Conservation (phyloP, 106 monocot genomes). For the Alisma plantagoaquatica region DNA sequence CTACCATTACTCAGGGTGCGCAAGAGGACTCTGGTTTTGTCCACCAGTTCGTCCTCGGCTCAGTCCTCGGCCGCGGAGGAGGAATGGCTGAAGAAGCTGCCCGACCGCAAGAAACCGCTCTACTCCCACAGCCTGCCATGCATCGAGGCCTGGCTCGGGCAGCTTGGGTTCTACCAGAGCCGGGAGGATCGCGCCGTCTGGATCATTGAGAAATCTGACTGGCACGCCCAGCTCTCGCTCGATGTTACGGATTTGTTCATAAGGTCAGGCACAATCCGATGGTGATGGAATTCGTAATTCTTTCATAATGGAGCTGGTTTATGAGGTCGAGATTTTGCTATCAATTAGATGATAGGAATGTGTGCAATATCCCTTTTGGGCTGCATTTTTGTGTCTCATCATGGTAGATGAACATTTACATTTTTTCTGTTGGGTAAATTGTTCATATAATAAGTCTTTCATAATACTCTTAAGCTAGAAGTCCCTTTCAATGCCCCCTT, state of each 20-base stretch:
- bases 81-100: constrained; percentile 91
- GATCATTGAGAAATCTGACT: constrained; percentile 62
- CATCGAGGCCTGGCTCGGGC: constrained; percentile 86
- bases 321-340: no score
- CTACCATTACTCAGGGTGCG: not conserved
- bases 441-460: no score
- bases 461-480: no score
- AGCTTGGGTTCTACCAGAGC: constrained; percentile 66
- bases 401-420: no score
- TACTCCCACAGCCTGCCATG: constrained; percentile 96
- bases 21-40: constrained; percentile 1
- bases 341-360: no score
- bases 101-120: constrained; percentile 91
- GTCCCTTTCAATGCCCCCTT: no score
- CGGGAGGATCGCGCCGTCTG: constrained; percentile 60
- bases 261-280: constrained; percentile 37
- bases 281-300: no score
- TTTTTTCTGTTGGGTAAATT: no score
- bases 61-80: constrained; percentile 32
- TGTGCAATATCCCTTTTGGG: not conserved
- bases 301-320: no score
- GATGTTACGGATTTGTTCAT: constrained; percentile 84
- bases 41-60: constrained; percentile 16
- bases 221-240: constrained; percentile 92
- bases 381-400: no score